Percentiles rank a stretch among this genome's conserved stretches.
phyloP scores from a whole-genome alignment of 2,329 filamentous ascomycete genomes.

The Colletotrichum plurivorum region DNA sequence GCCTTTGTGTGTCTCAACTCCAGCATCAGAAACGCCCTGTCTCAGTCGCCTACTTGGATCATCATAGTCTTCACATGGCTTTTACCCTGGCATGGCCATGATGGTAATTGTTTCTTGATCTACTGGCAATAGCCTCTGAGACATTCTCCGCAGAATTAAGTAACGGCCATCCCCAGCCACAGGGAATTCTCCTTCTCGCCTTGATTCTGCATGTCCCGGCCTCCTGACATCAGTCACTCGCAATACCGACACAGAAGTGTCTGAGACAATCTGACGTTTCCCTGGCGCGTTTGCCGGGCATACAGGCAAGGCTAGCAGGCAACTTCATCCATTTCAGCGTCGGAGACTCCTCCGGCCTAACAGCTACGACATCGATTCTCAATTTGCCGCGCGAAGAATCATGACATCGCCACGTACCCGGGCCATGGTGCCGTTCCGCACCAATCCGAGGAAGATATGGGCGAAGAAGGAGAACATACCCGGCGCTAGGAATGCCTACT shows the following conservation, averaged over 20 bases:
- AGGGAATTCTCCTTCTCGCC: neutral
- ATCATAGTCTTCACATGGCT: slow-evolving; percentile 11
- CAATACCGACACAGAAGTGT: slow-evolving; percentile 4
- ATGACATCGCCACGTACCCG: too few species aligned
- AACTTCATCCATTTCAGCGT: neutral
- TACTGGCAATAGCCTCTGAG: neutral
- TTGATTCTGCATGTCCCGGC: slow-evolving; percentile 4
- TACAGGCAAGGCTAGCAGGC: neutral
- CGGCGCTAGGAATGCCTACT: slow-evolving; percentile 2
- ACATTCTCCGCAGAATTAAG: neutral
- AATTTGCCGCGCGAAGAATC: slow-evolving; percentile 1
- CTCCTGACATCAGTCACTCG: slow-evolving; percentile 24
- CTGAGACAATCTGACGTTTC: slow-evolving; percentile 35
- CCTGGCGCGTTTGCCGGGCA: neutral
- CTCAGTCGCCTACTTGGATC: neutral
- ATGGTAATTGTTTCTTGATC: slow-evolving; percentile 22
- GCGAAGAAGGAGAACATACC: slow-evolving; percentile 1
- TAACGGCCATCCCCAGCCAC: slow-evolving; percentile 10
- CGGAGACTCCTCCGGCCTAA: neutral
- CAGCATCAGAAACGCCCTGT: neutral
- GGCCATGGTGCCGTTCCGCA: slow-evolving; percentile 1
- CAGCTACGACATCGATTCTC: neutral
- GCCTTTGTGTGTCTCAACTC: neutral
- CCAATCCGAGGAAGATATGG: neutral
- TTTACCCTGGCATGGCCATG: slow-evolving; percentile 14